Evolutionary conservation across 2,329 filamentous ascomycete genomes (phyloP).

Genomic region (Fonsecaea nubica): DNA sequence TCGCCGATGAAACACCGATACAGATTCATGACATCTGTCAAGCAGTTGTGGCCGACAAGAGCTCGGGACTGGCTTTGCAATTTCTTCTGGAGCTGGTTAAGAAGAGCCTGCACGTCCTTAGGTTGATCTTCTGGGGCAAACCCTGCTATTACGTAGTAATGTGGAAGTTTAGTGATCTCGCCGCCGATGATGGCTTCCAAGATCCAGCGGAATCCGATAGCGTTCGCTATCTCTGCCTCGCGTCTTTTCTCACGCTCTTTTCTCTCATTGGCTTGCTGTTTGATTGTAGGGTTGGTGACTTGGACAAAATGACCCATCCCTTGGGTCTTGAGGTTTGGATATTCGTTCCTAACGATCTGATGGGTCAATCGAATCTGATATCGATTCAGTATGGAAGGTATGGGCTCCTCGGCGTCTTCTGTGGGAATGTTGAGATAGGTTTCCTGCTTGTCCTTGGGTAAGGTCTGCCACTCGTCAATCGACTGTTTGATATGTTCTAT

Average conservation of each 20-base stretch:
- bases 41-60: constrained; percentile 68
- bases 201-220: constrained; percentile 56
- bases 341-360: constrained; percentile 70
- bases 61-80: constrained; percentile 57
- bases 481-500: constrained; percentile 47
- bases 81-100: constrained; percentile 46
- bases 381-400: constrained; percentile 54
- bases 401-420: constrained; percentile 33
- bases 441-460: constrained; percentile 45
- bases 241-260: constrained; percentile 39
- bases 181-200: constrained; percentile 54
- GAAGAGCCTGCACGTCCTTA: constrained; percentile 39
- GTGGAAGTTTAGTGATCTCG: constrained; percentile 47
- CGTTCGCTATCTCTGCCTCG: constrained; percentile 45
- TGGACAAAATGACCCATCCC: constrained; percentile 50
- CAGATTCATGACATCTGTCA: constrained; percentile 68
- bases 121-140: constrained; percentile 38
- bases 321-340: constrained; percentile 49
- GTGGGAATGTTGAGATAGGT: constrained; percentile 56
- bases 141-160: constrained; percentile 44
- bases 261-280: constrained; percentile 44
- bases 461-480: constrained; percentile 55
- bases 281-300: constrained; percentile 48
- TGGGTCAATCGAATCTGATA: constrained; percentile 71
- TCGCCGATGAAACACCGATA: constrained; percentile 65